These are phyloP conservation scores for Torulaspora delbrueckii DNA, from an alignment of 805 yeast species.

Conservation along the genomic window DNA sequence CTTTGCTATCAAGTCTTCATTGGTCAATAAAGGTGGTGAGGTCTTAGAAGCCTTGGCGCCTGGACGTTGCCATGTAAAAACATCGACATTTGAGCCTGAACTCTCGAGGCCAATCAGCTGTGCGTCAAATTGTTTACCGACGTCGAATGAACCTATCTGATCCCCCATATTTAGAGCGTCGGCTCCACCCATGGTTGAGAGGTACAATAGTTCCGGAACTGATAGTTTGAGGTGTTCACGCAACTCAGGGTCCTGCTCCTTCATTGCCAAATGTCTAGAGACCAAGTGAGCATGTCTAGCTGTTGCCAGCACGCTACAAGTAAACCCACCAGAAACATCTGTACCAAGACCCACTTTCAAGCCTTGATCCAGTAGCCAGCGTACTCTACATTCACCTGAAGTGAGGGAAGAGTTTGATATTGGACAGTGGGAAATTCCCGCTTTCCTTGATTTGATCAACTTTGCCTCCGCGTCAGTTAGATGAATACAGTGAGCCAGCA, in stretches of 20 bases:
- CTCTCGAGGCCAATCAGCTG: constrained; percentile 65
- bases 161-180: constrained; percentile 55
- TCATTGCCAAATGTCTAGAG: constrained; percentile 66
- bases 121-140: constrained; percentile 79
- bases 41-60: constrained; percentile 4
- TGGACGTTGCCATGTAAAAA: constrained; percentile 70
- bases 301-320: constrained; percentile 57
- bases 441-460: constrained; percentile 46
- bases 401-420: constrained; percentile 82
- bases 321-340: constrained; percentile 73
- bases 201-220: constrained; percentile 65
- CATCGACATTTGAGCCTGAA: constrained; percentile 59
- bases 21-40: constrained; percentile 8
- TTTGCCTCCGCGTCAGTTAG: constrained; percentile 59
- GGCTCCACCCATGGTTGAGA: constrained; percentile 92
- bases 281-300: constrained; percentile 70
- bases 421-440: constrained; percentile 92
- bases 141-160: constrained; percentile 61
- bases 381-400: constrained; percentile 84
- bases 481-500: constrained; percentile 87
- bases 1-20: constrained; percentile 59
- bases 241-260: constrained; percentile 37
- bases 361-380: constrained; percentile 57
- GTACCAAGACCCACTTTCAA: constrained; percentile 80
- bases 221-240: constrained; percentile 46